Percentiles rank a stretch among this genome's conserved stretches.
Evolutionary conservation across 2,329 filamentous ascomycete species (phyloP).

Genomic region (Paecilomyces sp.): DNA sequence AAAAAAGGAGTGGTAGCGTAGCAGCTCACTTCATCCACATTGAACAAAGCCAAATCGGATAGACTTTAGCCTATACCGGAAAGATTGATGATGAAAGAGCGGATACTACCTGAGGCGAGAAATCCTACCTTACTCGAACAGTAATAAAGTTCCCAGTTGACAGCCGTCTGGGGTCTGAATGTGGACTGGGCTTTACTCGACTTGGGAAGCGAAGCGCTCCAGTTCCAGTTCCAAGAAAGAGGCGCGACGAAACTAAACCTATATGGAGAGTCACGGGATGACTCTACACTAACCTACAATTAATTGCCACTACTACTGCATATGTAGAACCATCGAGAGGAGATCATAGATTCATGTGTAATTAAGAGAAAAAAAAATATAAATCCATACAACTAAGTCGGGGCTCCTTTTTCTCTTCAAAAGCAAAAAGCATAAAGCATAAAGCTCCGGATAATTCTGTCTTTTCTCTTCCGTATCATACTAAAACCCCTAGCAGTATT

Average conservation of each 20-base stretch:
- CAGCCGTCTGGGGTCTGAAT: not conserved
- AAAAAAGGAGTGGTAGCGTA: too few species aligned
- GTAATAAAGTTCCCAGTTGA: not conserved
- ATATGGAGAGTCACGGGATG: not conserved
- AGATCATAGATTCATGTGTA: not conserved
- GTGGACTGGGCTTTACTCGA: not conserved
- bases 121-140: not conserved
- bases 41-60: too few species aligned
- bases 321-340: not conserved
- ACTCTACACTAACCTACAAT: not conserved
- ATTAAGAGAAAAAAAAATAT: not conserved
- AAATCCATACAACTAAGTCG: not conserved
- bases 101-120: not conserved
- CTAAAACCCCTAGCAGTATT: not conserved
- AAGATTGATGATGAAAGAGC: not conserved
- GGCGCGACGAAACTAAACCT: not conserved
- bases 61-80: too few species aligned
- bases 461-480: not conserved
- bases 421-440: not conserved
- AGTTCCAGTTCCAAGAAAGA: not conserved
- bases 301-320: too few species aligned
- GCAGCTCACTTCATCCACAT: too few species aligned
- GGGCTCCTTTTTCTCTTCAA: not conserved
- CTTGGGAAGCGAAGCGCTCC: not conserved
- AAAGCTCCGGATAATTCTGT: not conserved